A percentile compares a stretch with the other conserved stretches of the same genome.
These are phyloP conservation scores for Medicago lupulina DNA, from an alignment of 306 rosid genomes.

Conservation along the genomic window DNA sequence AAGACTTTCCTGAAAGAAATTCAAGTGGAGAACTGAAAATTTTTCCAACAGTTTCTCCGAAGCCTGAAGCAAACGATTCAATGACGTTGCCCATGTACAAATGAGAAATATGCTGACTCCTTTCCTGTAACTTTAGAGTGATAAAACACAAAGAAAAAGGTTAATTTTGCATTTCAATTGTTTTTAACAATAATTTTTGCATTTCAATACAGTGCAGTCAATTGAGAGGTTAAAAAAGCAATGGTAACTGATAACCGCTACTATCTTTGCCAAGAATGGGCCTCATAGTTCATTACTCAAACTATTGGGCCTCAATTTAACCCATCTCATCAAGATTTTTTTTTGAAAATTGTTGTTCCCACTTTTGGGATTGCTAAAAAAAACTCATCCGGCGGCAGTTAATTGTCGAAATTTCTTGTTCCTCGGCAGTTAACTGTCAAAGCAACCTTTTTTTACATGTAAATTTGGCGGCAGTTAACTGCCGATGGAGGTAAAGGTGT, in stretches of 20 bases:
- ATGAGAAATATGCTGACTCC: too few relatives aligned
- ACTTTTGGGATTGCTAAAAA: too few relatives aligned
- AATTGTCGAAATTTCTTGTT: too few relatives aligned
- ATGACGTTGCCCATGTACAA: slow-evolving; percentile 60
- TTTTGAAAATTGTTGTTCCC: too few relatives aligned
- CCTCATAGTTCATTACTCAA: not conserved
- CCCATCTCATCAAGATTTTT: not conserved
- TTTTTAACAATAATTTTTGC: not conserved
- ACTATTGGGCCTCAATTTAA: not conserved
- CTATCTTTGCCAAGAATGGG: not conserved
- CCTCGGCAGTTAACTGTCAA: too few relatives aligned
- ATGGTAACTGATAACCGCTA: not conserved
- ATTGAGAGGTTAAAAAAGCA: not conserved
- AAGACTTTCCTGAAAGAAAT: slow-evolving; percentile 72
- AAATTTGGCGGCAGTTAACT: too few relatives aligned
- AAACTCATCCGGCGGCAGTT: too few relatives aligned
- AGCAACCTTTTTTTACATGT: too few relatives aligned
- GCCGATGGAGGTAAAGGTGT: too few relatives aligned
- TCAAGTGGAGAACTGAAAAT: slow-evolving; percentile 61
- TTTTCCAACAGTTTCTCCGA: slow-evolving; percentile 55
- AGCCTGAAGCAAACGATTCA: slow-evolving; percentile 58
- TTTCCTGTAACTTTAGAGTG: too few relatives aligned
- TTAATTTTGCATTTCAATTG: slow-evolving; percentile 1
- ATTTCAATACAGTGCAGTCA: not conserved
- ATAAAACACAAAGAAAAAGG: not conserved